Evolutionary conservation across 768 basidiomycete species (phyloP).

Genomic region (Suillus paluster): DNA sequence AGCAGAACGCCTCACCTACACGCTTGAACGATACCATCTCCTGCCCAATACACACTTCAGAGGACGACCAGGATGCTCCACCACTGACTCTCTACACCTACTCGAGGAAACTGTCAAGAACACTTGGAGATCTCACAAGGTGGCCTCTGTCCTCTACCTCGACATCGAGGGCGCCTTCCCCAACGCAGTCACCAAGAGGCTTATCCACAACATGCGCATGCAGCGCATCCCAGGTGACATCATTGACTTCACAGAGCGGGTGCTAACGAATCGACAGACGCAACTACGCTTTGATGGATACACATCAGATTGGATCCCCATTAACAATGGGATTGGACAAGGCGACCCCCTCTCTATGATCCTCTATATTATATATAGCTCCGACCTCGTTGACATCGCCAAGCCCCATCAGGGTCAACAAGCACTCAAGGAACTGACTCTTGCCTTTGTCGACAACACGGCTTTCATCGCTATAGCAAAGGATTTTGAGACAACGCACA

Average conservation of each 20-base stretch:
- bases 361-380: slow-evolving; percentile 32
- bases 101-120: slow-evolving; percentile 39
- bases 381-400: slow-evolving; percentile 20
- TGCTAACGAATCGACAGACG: slow-evolving; percentile 12
- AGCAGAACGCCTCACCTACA: slow-evolving; percentile 24
- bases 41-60: slow-evolving; percentile 42
- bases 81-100: slow-evolving; percentile 37
- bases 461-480: slow-evolving; percentile 23
- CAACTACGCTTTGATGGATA: slow-evolving; percentile 23
- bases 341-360: slow-evolving; percentile 34
- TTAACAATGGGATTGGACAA: slow-evolving; percentile 28
- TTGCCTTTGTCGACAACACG: slow-evolving; percentile 34
- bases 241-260: slow-evolving; percentile 4
- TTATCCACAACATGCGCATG: slow-evolving; percentile 36
- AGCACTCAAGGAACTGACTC: slow-evolving; percentile 15
- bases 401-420: neutral
- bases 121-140: slow-evolving; percentile 39
- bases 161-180: slow-evolving; percentile 40
- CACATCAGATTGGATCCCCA: neutral
- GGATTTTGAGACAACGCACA: slow-evolving; percentile 22
- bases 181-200: slow-evolving; percentile 34
- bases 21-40: slow-evolving; percentile 35
- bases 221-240: slow-evolving; percentile 24
- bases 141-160: slow-evolving; percentile 31
- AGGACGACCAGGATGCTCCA: slow-evolving; percentile 21